These are phyloP conservation scores for Colletotrichum theobromicola DNA, from an alignment of 2,329 filamentous ascomycete species.

Conservation along the genomic window DNA sequence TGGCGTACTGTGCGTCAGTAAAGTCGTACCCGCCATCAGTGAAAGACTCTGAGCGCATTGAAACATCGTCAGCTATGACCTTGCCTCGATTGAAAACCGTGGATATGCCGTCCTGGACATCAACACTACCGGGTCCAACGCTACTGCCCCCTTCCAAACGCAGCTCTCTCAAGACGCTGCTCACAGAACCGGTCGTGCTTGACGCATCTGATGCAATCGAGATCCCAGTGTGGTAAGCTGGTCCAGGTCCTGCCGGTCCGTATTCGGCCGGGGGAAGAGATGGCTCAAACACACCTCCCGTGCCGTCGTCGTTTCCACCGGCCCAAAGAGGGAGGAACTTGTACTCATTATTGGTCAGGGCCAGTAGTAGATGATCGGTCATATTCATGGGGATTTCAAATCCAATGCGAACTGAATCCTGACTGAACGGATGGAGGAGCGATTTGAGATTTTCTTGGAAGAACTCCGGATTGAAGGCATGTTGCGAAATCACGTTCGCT, in stretches of 20 bases:
- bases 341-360: constrained; percentile 61
- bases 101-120: constrained; percentile 45
- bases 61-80: constrained; percentile 38
- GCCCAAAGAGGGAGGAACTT: constrained; percentile 71
- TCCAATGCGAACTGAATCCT: constrained; percentile 29
- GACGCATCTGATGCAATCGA: constrained; percentile 40
- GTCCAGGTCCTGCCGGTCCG: constrained; percentile 52
- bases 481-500: background rate
- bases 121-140: constrained; percentile 36
- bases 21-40: constrained; percentile 35
- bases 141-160: constrained; percentile 36
- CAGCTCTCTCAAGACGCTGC: constrained; percentile 39
- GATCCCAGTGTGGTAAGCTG: constrained; percentile 49
- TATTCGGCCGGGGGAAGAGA: constrained; percentile 45
- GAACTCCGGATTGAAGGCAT: constrained; percentile 3
- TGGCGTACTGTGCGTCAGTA: constrained; percentile 36
- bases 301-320: constrained; percentile 58
- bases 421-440: constrained; percentile 8
- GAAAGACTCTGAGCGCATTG: constrained; percentile 41
- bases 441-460: background rate
- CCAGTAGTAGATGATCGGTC: constrained; percentile 54
- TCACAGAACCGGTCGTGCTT: constrained; percentile 38
- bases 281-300: constrained; percentile 53
- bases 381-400: constrained; percentile 38
- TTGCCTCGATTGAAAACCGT: constrained; percentile 35